Evolutionary conservation across 495 filamentous ascomycete genomes (phyloP).

Genomic region (Hyaloscypha hepaticicola): DNA sequence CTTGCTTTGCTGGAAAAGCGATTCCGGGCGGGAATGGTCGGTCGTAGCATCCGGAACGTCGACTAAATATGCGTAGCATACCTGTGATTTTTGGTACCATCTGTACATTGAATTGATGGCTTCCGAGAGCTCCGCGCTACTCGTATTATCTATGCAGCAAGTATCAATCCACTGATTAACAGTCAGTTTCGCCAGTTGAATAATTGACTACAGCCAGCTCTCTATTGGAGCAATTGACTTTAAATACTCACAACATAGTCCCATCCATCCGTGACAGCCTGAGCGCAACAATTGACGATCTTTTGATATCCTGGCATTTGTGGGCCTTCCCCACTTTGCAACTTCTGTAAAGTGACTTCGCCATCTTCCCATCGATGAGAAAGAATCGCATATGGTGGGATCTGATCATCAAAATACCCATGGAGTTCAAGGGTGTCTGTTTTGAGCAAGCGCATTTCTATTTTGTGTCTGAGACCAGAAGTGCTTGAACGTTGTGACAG

Average conservation of each 20-base stretch:
- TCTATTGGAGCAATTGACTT: conserved; percentile 28
- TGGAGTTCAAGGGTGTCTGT: background rate
- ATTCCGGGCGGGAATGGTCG: conserved; percentile 25
- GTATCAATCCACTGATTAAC: conserved; percentile 3
- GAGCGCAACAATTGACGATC: conserved; percentile 27
- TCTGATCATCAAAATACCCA: conserved; percentile 7
- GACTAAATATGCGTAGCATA: conserved; percentile 25
- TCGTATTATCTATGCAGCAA: conserved; percentile 6
- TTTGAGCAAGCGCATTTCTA: background rate
- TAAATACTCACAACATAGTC: conserved; percentile 25
- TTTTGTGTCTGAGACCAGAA: background rate
- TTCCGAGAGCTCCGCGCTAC: background rate
- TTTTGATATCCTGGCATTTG: conserved; percentile 31
- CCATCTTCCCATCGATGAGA: conserved; percentile 13
- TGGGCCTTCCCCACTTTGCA: conserved; percentile 2
- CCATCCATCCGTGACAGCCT: conserved; percentile 23
- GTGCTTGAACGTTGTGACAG: background rate
- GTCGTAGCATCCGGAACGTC: conserved; percentile 5
- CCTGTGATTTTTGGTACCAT: conserved; percentile 27
- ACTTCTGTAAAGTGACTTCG: conserved; percentile 11
- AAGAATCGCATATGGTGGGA: conserved; percentile 25
- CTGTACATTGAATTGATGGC: conserved; percentile 32
- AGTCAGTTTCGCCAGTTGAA: conserved; percentile 31
- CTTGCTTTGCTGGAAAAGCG: conserved; percentile 33
- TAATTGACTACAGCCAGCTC: conserved; percentile 35